phyloP scores from a whole-genome alignment of 2,329 filamentous ascomycete species.

The Colletotrichum sidae region DNA sequence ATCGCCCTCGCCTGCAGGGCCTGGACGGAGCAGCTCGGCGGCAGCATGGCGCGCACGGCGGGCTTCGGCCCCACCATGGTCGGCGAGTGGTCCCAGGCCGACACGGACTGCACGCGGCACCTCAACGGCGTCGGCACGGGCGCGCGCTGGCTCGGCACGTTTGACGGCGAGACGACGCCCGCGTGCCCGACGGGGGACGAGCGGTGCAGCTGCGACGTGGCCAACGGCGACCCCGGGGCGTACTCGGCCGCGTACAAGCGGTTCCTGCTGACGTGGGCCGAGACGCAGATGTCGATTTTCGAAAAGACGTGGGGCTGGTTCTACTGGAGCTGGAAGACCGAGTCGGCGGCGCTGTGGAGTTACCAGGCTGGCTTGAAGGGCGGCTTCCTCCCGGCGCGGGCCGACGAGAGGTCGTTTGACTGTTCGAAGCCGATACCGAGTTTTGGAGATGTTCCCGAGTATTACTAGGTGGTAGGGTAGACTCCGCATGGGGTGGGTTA shows the following conservation, averaged over 20 bases:
- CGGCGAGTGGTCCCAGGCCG: slow-evolving; percentile 97
- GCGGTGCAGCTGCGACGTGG: slow-evolving; percentile 77
- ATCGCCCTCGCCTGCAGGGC: slow-evolving; percentile 89
- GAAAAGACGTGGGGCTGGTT: slow-evolving; percentile 97
- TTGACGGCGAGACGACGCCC: slow-evolving; percentile 74
- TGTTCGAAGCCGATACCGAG: slow-evolving; percentile 70
- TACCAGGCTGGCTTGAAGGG: slow-evolving; percentile 83
- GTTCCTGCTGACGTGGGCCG: slow-evolving; percentile 89
- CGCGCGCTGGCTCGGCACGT: slow-evolving; percentile 91
- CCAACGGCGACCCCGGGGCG: slow-evolving; percentile 77
- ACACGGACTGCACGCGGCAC: slow-evolving; percentile 90
- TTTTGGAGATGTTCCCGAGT: slow-evolving; percentile 65
- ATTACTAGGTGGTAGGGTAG: slow-evolving; percentile 47
- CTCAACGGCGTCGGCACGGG: slow-evolving; percentile 92
- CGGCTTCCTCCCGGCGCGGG: slow-evolving; percentile 82
- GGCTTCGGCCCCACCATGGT: slow-evolving; percentile 95
- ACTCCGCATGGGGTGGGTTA: background rate
- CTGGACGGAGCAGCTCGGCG: slow-evolving; percentile 83
- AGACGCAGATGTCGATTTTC: slow-evolving; percentile 96
- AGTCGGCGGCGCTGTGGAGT: slow-evolving; percentile 89
- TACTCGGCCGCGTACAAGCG: slow-evolving; percentile 84
- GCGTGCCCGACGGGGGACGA: slow-evolving; percentile 77
- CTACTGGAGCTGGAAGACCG: slow-evolving; percentile 99
- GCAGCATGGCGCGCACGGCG: slow-evolving; percentile 77
- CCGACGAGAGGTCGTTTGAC: slow-evolving; percentile 77